Evolutionary conservation across 2,329 filamentous ascomycete species (phyloP), one percentile per base, ranked within the genome.

Genomic region (Zarea fungicola): DNA sequence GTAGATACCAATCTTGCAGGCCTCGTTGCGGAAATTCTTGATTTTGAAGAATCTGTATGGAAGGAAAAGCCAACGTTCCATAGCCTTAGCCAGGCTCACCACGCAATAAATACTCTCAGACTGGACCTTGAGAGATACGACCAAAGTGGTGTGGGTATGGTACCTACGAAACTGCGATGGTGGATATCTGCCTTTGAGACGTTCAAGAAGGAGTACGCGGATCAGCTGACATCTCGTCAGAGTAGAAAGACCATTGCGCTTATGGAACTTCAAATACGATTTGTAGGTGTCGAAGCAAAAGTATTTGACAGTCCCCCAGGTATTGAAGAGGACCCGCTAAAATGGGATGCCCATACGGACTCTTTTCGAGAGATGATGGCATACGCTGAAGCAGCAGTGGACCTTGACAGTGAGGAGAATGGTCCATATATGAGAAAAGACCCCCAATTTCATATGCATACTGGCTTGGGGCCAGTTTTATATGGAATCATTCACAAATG

Each of bases 361-460:
- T 18, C 21, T 2, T 47, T 50, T 22, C 19, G 23, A 3, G 37
- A 45, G 13, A 47, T 50, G 42, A 18, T 50, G 13, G 4, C 18
- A 9, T n/a, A 41, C 23, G 49, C 37, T 6, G 49, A 46, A 5
- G 23, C 14, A 6, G 37, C 43, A n/a, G 42, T 36, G 5, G 31
- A 37, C 11, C 6, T 21, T 13, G 43, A 39, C 34, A 25, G 21
- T 22, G 26, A 29, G 26, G n/a, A n/a, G n/a, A n/a, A n/a, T n/a
- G n/a, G n/a, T n/a, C n/a, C n/a, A n/a, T n/a, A n/a, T n/a, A n/a
- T n/a, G n/a, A n/a, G n/a, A 10, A 10, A 10, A 42, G 25, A 23
- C 14, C 34, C 48, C 3, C 48, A 46, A 18, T 50, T 50, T 21
- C 42, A 50, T 25, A 50, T 50, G 49, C 42, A 50, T 31, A 50